Base-by-base conservation (phyloP, 2,329 filamentous ascomycete genomes). In the Paracorniculantispora psalliotae region DNA sequence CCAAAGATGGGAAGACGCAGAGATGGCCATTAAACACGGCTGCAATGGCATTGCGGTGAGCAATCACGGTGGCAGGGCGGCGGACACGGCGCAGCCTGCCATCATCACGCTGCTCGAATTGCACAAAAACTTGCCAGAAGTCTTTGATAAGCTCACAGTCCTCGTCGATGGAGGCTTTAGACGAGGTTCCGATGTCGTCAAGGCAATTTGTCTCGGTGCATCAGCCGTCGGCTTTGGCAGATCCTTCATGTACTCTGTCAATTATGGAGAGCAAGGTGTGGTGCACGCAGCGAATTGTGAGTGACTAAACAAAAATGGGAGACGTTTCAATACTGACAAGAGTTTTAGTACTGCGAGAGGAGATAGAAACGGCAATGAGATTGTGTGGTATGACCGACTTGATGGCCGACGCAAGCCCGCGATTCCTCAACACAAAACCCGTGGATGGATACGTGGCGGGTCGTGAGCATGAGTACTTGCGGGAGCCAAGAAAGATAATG, bases 151-250 rank as follows among this genome's bases (percentile, higher is more conserved):
- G n/a, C 64, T 75, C 39, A 70, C 73, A 53, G 68, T 76, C 15
- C 67, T 73, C 59, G 67, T 75, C 21, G 75, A 78, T 56, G 75
- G 76, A 30, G 75, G 76, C 5, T 73, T 78, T 50, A 69, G 73
- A 44, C 71, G 74, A 37, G 75, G 76, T 0, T 74, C 73, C 2
- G 76, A 78, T 59, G 69, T 77, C 4, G 66, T 78, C 41, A 78
- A 78, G 65, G 74, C 76, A 7, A 64, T 78, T 28, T 74, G 72
- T 13, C 68, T 77, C 4, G 75, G 76, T 1, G 76, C 75, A 2
- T 70, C 68, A 2, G 75, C 71, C 4, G 75, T 78, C 1, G 72
- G 80, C 8, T 61, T 84, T 3, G 81, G 80, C 5, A 68, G 81
- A 3, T 71, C 77, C 1, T 77, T 79, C 51, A 73, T 82, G 68